These are phyloP conservation scores for Escovopsis sp. DNA, from an alignment of 2,329 filamentous ascomycete species.

Conservation along the genomic window DNA sequence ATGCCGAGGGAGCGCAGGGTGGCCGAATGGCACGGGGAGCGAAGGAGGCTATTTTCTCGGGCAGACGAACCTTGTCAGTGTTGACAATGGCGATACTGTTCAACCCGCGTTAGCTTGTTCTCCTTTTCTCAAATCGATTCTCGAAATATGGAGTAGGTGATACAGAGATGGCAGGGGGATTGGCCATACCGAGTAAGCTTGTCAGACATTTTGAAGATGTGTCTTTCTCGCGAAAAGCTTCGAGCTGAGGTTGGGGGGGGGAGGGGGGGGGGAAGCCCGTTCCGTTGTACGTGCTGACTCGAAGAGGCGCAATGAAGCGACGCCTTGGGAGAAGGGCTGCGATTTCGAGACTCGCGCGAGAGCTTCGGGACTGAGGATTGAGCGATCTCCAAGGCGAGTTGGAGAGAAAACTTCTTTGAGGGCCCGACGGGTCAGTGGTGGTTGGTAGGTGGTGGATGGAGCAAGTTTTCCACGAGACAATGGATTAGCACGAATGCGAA, in stretches of 20 bases:
- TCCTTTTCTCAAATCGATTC: background rate
- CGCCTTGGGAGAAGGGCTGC: background rate
- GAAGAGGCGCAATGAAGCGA: background rate
- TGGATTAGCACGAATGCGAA: background rate
- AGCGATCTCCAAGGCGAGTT: background rate
- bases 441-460: background rate
- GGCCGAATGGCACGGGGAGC: slow-evolving; percentile 6
- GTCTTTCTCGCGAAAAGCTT: too few species aligned
- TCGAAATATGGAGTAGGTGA: too few species aligned
- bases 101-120: slow-evolving; percentile 12
- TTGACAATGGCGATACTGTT: slow-evolving; percentile 95
- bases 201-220: slow-evolving; percentile 57
- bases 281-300: too few species aligned
- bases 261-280: too few species aligned
- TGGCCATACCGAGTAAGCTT: slow-evolving; percentile 74
- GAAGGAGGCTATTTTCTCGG: slow-evolving; percentile 1
- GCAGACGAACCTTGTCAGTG: slow-evolving; percentile 68
- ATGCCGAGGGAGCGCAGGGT: slow-evolving; percentile 11
- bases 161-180: background rate
- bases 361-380: slow-evolving; percentile 1
- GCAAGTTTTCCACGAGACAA: slow-evolving; percentile 4
- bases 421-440: too few species aligned
- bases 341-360: slow-evolving; percentile 2
- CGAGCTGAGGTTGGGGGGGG: too few species aligned
- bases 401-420: background rate